A percentile compares a stretch with the other conserved stretches of the same genome.
These are phyloP conservation scores for Chytriomyces sp. DNA, from an alignment of 192 early-diverging fungal genomes.

Conservation along the genomic window DNA sequence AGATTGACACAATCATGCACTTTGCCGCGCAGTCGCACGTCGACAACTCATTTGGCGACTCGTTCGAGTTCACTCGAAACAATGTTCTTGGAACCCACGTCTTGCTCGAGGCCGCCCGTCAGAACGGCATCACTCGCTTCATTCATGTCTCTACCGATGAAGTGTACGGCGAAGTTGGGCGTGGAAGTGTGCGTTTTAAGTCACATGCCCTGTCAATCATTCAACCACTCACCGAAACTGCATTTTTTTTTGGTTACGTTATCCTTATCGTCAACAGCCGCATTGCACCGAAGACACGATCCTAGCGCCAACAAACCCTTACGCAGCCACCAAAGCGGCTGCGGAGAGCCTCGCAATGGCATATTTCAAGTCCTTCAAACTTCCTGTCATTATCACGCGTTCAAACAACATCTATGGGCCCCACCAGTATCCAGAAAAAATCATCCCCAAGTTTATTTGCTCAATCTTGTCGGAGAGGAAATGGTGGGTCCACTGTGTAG, in stretches of 20 bases:
- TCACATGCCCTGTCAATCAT: neutral
- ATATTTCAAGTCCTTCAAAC: slow-evolving; percentile 76
- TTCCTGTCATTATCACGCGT: slow-evolving; percentile 80
- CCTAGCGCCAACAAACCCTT: slow-evolving; percentile 77
- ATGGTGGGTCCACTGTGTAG: slow-evolving; percentile 43
- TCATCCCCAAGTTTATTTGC: slow-evolving; percentile 83
- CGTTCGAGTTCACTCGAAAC: slow-evolving; percentile 76
- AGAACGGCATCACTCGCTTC: slow-evolving; percentile 61
- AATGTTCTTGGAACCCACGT: slow-evolving; percentile 86
- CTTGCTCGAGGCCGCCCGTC: slow-evolving; percentile 71
- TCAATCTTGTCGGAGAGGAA: slow-evolving; percentile 59
- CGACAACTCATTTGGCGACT: slow-evolving; percentile 83
- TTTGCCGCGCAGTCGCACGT: slow-evolving; percentile 84
- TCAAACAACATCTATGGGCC: slow-evolving; percentile 84
- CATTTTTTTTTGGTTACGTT: neutral
- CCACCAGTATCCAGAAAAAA: slow-evolving; percentile 83
- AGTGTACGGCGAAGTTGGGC: slow-evolving; percentile 76
- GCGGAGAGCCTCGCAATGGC: slow-evolving; percentile 78
- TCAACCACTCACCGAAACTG: neutral
- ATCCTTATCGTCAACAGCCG: slow-evolving; percentile 47
- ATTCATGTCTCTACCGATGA: slow-evolving; percentile 84
- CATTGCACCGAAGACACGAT: slow-evolving; percentile 67
- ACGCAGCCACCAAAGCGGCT: slow-evolving; percentile 85
- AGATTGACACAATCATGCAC: slow-evolving; percentile 76
- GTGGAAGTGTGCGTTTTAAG: slow-evolving; percentile 45